Evolutionary conservation across 2,329 filamentous ascomycete species (phyloP).

Genomic region (Pseudogymnoascus sp.): DNA sequence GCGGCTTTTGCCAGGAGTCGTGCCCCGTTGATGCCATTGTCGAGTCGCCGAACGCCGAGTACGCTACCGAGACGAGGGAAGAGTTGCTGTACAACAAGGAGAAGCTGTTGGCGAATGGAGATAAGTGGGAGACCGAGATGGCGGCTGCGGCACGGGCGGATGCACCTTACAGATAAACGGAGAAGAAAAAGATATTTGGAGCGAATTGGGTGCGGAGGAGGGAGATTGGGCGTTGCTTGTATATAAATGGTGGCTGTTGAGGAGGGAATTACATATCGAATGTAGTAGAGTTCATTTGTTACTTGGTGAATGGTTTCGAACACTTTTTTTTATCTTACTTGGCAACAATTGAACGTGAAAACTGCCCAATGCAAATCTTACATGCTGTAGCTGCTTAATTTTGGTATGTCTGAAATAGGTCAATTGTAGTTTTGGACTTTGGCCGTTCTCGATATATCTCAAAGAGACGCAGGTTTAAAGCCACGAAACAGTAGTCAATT

Average conservation of each 20-base stretch:
- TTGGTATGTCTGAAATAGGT: background rate
- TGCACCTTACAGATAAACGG: constrained; percentile 74
- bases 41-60: constrained; percentile 66
- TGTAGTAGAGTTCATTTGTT: constrained; percentile 7
- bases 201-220: background rate
- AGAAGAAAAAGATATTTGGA: background rate
- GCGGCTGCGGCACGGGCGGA: constrained; percentile 88
- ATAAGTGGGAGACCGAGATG: constrained; percentile 97
- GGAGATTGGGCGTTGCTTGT: constrained; percentile 6
- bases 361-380: background rate
- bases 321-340: background rate
- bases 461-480: background rate
- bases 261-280: constrained; percentile 4
- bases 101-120: constrained; percentile 80
- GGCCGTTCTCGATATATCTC: background rate
- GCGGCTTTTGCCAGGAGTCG: constrained; percentile 97
- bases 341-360: background rate
- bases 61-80: constrained; percentile 73
- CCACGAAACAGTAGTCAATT: background rate
- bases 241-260: background rate
- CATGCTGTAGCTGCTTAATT: background rate
- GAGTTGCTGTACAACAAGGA: constrained; percentile 97
- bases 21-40: constrained; percentile 96
- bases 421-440: background rate
- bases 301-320: background rate